phyloP scores from a whole-genome alignment of 768 basidiomycete genomes.

The Tephrocybe sp. region DNA sequence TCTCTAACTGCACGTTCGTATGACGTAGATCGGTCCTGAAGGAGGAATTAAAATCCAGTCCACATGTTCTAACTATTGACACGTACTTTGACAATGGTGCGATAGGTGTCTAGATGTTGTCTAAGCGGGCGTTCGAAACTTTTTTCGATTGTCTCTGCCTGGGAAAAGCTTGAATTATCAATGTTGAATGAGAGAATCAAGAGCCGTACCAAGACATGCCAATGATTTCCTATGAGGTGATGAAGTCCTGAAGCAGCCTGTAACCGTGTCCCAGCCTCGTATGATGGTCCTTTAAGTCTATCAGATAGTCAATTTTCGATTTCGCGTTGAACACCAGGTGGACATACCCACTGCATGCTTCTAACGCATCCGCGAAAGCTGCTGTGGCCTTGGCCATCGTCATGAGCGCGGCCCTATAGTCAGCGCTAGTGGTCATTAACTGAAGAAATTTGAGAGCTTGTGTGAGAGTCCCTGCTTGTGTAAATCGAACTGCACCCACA shows the following conservation, averaged over 20 bases:
- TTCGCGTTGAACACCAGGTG: background rate
- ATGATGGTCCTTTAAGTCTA: slow-evolving; percentile 76
- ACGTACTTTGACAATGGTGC: slow-evolving; percentile 62
- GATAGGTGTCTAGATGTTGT: slow-evolving; percentile 82
- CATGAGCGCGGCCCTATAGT: slow-evolving; percentile 78
- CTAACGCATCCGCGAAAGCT: slow-evolving; percentile 82
- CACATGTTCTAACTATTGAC: slow-evolving; percentile 3
- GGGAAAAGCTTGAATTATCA: slow-evolving; percentile 4
- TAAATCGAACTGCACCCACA: slow-evolving; percentile 39
- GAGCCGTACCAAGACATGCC: slow-evolving; percentile 77
- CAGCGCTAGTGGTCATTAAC: slow-evolving; percentile 74
- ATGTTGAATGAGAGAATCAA: slow-evolving; percentile 1
- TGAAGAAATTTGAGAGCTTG: slow-evolving; percentile 24
- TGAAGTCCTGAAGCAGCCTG: slow-evolving; percentile 88
- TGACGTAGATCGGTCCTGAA: slow-evolving; percentile 75
- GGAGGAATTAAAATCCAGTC: background rate
- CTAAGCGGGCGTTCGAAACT: slow-evolving; percentile 87
- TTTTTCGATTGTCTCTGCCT: slow-evolving; percentile 85
- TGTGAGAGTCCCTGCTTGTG: slow-evolving; percentile 1
- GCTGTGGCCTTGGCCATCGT: slow-evolving; percentile 83
- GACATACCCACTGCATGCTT: slow-evolving; percentile 76
- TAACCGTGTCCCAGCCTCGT: slow-evolving; percentile 77
- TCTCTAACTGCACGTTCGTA: slow-evolving; percentile 83
- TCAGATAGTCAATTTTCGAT: slow-evolving; percentile 3
- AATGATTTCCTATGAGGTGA: slow-evolving; percentile 89